These are phyloP conservation scores for Zygosaccharomyces rouxii DNA, from an alignment of 805 yeast genomes.

Conservation along the genomic window DNA sequence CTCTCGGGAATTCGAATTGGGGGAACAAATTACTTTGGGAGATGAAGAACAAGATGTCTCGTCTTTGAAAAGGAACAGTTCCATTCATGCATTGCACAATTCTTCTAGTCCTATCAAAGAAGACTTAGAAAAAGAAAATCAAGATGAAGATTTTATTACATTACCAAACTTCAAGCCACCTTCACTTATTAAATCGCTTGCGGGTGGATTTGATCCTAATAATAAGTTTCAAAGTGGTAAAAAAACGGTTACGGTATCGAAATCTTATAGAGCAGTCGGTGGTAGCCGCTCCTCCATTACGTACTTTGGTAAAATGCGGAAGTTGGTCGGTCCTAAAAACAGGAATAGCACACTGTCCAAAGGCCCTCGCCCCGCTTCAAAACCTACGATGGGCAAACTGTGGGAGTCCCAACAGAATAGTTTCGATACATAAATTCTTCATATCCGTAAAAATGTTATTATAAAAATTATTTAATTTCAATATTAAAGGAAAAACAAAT, in stretches of 20 bases:
- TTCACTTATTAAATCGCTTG: constrained; percentile 43
- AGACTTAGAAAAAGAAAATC: background rate
- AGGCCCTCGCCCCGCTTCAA: background rate
- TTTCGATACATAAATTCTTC: constrained; percentile 17
- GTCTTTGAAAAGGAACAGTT: constrained; percentile 43
- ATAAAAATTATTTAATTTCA: constrained; percentile 1
- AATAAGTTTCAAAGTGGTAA: constrained; percentile 41
- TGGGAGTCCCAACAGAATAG: constrained; percentile 20
- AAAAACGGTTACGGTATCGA: constrained; percentile 47
- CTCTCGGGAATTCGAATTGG: constrained; percentile 34
- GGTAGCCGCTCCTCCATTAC: constrained; percentile 57
- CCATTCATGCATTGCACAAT: constrained; percentile 32
- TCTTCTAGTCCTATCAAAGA: constrained; percentile 21
- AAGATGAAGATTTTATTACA: constrained; percentile 2
- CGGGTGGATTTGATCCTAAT: constrained; percentile 37
- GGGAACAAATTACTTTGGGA: constrained; percentile 3
- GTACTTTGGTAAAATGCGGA: constrained; percentile 42
- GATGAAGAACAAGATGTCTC: constrained; percentile 38
- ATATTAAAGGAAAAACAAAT: background rate
- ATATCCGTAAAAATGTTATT: background rate
- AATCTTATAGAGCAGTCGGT: constrained; percentile 50
- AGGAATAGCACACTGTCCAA: background rate
- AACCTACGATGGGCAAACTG: constrained; percentile 9
- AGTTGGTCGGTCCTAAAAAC: constrained; percentile 28
- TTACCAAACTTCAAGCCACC: constrained; percentile 36